A percentile compares a stretch with the other conserved stretches of the same genome.
Evolutionary conservation across 768 basidiomycete species (phyloP).

Genomic region (Melanogaster broomeanus): DNA sequence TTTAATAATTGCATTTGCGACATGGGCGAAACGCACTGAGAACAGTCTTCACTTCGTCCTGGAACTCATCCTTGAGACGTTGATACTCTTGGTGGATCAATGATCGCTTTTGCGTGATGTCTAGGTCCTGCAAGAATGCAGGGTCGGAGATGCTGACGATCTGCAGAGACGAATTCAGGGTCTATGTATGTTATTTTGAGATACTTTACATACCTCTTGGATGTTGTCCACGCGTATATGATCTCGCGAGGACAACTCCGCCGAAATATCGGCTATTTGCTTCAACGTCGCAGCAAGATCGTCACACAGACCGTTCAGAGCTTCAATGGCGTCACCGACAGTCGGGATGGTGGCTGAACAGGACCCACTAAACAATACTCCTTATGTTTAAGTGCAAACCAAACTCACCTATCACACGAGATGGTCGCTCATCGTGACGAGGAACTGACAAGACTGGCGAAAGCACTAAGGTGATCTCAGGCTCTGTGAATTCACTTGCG

Average conservation of each 20-base stretch:
- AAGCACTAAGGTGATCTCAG: constrained; percentile 70
- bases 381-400: not conserved
- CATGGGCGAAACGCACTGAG: constrained; percentile 47
- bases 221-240: constrained; percentile 70
- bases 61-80: constrained; percentile 41
- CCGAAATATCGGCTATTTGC: constrained; percentile 66
- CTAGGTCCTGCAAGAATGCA: constrained; percentile 62
- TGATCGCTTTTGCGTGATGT: constrained; percentile 66
- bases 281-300: constrained; percentile 63
- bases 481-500: constrained; percentile 77
- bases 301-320: constrained; percentile 59
- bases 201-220: constrained; percentile 53
- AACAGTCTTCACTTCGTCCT: constrained; percentile 50
- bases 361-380: not conserved
- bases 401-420: constrained; percentile 57
- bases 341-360: constrained; percentile 70
- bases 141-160: constrained; percentile 54
- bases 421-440: constrained; percentile 55
- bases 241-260: constrained; percentile 73
- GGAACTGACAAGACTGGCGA: constrained; percentile 65
- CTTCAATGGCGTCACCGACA: constrained; percentile 70
- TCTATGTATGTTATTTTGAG: not conserved
- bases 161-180: constrained; percentile 27
- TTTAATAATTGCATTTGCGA: not conserved
- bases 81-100: constrained; percentile 66